Conservation (phyloP, 116 monocot species). For the Dioscorea cayenensis region DNA sequence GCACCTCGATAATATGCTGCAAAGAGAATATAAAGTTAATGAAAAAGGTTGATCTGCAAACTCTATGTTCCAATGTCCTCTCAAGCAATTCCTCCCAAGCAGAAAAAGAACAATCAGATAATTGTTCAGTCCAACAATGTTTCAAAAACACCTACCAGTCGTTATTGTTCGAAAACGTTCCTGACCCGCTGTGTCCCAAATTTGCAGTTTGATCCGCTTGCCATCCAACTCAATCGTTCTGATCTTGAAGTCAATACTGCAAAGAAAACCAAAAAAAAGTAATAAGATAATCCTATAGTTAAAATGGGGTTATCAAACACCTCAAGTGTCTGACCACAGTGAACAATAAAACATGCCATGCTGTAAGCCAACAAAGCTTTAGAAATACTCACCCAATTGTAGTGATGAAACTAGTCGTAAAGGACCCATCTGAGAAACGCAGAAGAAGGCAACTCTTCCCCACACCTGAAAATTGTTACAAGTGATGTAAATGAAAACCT, state of each 20-base stretch:
- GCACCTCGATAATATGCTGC: conserved; percentile 90
- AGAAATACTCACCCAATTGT: conserved; percentile 71
- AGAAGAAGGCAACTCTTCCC: conserved; percentile 98
- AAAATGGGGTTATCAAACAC: background rate
- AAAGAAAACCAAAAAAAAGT: background rate
- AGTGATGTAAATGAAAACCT: background rate
- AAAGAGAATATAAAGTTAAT: conserved; percentile 4
- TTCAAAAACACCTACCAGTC: conserved; percentile 41
- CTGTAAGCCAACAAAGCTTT: background rate
- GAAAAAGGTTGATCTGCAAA: background rate
- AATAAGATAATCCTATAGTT: background rate
- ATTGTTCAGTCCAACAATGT: no score
- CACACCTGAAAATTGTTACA: conserved; percentile 54
- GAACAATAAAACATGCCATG: background rate
- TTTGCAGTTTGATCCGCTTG: conserved; percentile 89
- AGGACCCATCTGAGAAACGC: conserved; percentile 96
- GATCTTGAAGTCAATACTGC: conserved; percentile 88
- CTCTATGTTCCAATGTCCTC: no score
- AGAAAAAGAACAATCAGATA: no score
- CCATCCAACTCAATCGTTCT: conserved; percentile 94
- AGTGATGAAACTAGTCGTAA: conserved; percentile 97
- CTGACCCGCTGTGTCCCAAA: conserved; percentile 99
- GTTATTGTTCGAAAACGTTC: conserved; percentile 91
- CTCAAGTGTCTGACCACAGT: background rate
- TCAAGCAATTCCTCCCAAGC: no score